Evolutionary conservation across 108 stramenopile species (phyloP).

Genomic region (Nannochloropsis oceanica): DNA sequence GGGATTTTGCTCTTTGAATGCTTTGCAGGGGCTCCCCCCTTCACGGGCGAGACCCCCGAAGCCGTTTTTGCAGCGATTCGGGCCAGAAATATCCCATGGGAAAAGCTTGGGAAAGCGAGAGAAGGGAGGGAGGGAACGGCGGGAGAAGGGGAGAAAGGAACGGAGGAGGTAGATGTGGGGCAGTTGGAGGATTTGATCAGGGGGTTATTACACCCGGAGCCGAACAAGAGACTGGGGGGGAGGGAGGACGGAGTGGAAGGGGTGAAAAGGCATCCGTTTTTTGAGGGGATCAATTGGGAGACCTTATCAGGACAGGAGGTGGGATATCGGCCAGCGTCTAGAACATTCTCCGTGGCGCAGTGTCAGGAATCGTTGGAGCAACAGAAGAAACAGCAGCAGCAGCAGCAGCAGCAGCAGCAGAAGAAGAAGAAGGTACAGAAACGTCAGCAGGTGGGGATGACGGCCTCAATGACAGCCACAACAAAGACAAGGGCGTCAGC

Average conservation of each 20-base stretch:
- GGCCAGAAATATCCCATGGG: not conserved
- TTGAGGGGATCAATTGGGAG: not conserved
- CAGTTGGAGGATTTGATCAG: not conserved
- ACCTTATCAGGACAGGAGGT: not conserved
- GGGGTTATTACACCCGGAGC: not conserved
- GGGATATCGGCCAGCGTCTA: not conserved
- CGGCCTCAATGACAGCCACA: not conserved
- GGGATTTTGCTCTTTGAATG: slow-evolving; percentile 1
- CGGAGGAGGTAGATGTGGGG: not conserved
- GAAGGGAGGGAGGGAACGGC: not conserved
- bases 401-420: not conserved
- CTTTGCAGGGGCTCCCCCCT: not conserved
- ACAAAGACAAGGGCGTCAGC: too few species aligned
- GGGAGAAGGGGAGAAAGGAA: not conserved
- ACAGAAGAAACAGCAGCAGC: not conserved
- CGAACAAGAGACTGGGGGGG: not conserved
- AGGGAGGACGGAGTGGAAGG: not conserved
- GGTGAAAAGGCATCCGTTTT: not conserved
- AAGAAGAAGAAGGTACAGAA: too few species aligned
- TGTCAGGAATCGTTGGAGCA: not conserved
- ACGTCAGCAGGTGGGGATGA: not conserved
- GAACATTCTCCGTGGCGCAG: not conserved
- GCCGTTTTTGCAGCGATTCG: not conserved
- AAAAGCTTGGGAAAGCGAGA: not conserved
- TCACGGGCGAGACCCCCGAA: not conserved